These are phyloP conservation scores for Malus sylvestris DNA, from an alignment of 306 rosid species.

Conservation along the genomic window DNA sequence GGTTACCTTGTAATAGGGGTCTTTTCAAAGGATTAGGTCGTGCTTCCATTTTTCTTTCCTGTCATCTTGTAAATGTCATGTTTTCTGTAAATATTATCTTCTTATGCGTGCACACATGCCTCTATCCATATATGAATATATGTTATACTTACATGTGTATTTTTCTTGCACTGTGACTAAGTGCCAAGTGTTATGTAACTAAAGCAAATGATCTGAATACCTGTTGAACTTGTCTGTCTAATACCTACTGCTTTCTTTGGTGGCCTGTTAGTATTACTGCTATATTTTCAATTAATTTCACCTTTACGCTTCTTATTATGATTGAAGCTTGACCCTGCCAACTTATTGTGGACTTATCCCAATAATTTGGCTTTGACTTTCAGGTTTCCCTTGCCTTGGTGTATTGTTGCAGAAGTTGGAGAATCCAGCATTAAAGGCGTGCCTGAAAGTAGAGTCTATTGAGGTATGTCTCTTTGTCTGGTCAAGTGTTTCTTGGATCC, in stretches of 20 bases:
- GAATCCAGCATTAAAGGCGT: constrained; percentile 84
- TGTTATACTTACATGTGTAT: background rate
- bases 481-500: constrained; percentile 4
- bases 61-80: background rate
- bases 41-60: background rate
- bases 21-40: background rate
- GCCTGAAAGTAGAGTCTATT: constrained; percentile 69
- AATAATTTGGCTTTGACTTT: constrained; percentile 12
- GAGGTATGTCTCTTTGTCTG: constrained; percentile 50
- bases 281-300: background rate
- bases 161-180: background rate
- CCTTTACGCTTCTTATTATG: background rate
- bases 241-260: background rate
- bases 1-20: background rate
- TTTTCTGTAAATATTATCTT: background rate
- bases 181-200: background rate
- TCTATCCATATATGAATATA: background rate
- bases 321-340: constrained; percentile 13
- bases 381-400: constrained; percentile 96
- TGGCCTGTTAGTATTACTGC: background rate
- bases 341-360: constrained; percentile 3
- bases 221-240: background rate
- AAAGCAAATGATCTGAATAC: background rate
- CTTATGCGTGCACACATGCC: background rate
- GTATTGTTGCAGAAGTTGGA: constrained; percentile 93